Evolutionary conservation across 2,329 filamentous ascomycete species (phyloP).

Genomic region (Lojkania enalia): DNA sequence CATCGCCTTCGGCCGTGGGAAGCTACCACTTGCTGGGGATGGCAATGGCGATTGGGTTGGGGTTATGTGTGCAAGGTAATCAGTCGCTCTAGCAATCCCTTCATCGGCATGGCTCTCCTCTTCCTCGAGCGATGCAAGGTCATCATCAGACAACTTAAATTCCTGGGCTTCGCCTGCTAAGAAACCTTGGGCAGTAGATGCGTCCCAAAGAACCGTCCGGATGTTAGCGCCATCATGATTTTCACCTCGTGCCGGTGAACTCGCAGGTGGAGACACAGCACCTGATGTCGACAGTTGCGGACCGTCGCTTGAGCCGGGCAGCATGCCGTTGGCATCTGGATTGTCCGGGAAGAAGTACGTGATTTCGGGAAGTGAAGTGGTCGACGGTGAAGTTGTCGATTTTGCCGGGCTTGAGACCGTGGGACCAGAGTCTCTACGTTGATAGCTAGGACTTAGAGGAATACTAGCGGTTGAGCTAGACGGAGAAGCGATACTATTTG

Average conservation of each 20-base stretch:
- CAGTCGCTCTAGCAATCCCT: constrained; percentile 17
- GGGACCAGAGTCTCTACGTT: constrained; percentile 13
- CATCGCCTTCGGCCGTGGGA: background rate
- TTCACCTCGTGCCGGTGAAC: background rate
- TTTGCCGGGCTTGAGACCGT: constrained; percentile 6
- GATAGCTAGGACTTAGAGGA: background rate
- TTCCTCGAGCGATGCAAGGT: background rate
- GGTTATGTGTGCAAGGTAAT: background rate
- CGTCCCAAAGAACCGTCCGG: constrained; percentile 30
- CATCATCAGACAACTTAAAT: constrained; percentile 11
- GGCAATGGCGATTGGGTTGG: background rate
- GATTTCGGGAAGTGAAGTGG: constrained; percentile 29
- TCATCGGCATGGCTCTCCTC: constrained; percentile 10
- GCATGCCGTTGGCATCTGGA: constrained; percentile 18
- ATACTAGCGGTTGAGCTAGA: constrained; percentile 13
- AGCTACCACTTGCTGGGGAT: background rate
- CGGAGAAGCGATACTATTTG: constrained; percentile 34
- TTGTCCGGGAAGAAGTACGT: constrained; percentile 33
- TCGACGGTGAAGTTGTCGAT: constrained; percentile 23
- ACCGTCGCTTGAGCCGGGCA: constrained; percentile 12
- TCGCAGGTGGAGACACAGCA: background rate
- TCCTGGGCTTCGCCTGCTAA: constrained; percentile 21
- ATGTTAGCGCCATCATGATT: constrained; percentile 13
- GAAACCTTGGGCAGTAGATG: constrained; percentile 26
- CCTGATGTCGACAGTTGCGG: background rate